Evolutionary conservation across 139 green algal species (phyloP).

Genomic region (Chlorella sp.): DNA sequence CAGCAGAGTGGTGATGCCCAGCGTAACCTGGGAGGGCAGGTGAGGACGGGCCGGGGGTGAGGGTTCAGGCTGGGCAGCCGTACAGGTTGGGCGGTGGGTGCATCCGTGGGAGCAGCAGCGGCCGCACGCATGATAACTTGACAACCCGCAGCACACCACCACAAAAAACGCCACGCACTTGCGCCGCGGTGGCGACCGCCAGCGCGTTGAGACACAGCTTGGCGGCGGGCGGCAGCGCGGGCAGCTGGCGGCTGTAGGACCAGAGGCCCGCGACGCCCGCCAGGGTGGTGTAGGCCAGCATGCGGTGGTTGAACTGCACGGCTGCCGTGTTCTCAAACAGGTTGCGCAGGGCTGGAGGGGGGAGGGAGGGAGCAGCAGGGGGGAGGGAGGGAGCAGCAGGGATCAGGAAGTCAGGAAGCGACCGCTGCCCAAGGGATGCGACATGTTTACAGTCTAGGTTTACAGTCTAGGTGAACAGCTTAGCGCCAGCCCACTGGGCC

Average conservation of each 20-base stretch:
- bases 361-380: slow-evolving; percentile 8
- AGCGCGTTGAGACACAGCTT: slow-evolving; percentile 54
- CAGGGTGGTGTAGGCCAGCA: slow-evolving; percentile 83
- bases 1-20: slow-evolving; percentile 89
- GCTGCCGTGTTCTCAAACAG: slow-evolving; percentile 97
- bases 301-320: slow-evolving; percentile 90
- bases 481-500: too few species aligned
- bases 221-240: slow-evolving; percentile 57
- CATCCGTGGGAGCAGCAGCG: neutral
- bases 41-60: neutral
- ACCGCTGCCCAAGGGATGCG: too few species aligned
- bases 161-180: neutral
- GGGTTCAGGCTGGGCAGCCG: neutral
- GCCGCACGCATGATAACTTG: too few species aligned
- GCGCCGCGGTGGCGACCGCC: slow-evolving; percentile 38
- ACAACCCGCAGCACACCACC: too few species aligned
- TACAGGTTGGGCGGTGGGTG: too few species aligned
- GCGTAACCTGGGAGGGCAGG: slow-evolving; percentile 61
- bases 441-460: too few species aligned
- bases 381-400: neutral
- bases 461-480: too few species aligned
- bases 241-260: slow-evolving; percentile 39
- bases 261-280: slow-evolving; percentile 61
- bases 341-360: slow-evolving; percentile 62
- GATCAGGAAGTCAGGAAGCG: too few species aligned